These are phyloP conservation scores for Fonsecaea monophora DNA, from an alignment of 2,329 filamentous ascomycete species.

Conservation along the genomic window DNA sequence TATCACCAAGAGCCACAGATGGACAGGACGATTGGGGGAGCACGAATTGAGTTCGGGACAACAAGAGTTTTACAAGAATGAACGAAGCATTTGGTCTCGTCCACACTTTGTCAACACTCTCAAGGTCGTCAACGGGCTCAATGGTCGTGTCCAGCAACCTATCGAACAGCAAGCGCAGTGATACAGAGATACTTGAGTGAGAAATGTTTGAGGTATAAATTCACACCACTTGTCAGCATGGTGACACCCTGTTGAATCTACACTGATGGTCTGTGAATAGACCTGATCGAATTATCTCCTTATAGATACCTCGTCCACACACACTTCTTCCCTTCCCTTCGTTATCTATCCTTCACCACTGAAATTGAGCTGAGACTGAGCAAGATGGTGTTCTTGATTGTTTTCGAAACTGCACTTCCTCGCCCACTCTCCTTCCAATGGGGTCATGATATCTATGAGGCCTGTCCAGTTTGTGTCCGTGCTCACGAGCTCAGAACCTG, in stretches of 20 bases:
- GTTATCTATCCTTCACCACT: slow-evolving; percentile 13
- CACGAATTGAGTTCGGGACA: not conserved
- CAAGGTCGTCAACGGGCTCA: not conserved
- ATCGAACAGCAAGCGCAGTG: not conserved
- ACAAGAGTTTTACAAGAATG: not conserved
- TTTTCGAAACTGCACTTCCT: slow-evolving; percentile 15
- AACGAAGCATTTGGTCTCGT: not conserved
- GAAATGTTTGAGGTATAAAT: not conserved
- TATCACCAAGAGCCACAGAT: not conserved
- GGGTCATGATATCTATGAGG: slow-evolving; percentile 24
- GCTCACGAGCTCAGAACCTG: slow-evolving; percentile 32
- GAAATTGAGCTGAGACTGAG: not conserved
- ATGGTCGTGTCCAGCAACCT: not conserved
- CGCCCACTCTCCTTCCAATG: slow-evolving; percentile 26
- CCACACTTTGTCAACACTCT: not conserved
- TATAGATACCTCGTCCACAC: not conserved
- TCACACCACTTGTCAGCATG: not conserved
- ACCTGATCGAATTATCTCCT: not conserved
- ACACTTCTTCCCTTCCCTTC: not conserved
- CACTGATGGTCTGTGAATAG: not conserved
- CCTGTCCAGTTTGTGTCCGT: slow-evolving; percentile 26
- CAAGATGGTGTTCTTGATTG: slow-evolving; percentile 28
- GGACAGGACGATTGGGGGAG: not conserved
- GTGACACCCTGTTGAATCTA: not conserved
- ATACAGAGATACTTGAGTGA: not conserved